phyloP scores from a whole-genome alignment of 768 basidiomycete genomes.

The Lentinula boryana region DNA sequence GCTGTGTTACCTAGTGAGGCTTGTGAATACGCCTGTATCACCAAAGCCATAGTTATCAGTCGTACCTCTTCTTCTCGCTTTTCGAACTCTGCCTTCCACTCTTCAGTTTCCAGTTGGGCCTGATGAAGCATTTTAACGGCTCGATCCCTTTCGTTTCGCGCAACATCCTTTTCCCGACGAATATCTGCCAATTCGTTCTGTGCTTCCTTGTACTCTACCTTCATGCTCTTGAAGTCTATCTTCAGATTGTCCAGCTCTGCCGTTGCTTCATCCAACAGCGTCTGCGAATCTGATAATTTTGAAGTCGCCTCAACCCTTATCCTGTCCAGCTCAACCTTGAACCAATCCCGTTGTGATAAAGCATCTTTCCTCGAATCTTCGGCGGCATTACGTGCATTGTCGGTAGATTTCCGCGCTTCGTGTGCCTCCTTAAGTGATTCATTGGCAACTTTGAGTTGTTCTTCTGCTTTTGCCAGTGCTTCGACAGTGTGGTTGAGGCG shows the following conservation, averaged over 20 bases:
- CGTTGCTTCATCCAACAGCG: background rate
- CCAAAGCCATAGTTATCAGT: background rate
- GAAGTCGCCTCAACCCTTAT: background rate
- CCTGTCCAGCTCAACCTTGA: background rate
- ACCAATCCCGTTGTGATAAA: background rate
- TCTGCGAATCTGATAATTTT: background rate
- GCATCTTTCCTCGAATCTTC: background rate
- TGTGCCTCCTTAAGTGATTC: background rate
- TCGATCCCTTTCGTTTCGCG: slow-evolving; percentile 27
- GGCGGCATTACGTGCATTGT: background rate
- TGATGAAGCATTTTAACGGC: slow-evolving; percentile 39
- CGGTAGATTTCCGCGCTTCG: background rate
- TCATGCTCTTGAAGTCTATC: background rate
- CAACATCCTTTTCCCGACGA: slow-evolving; percentile 35
- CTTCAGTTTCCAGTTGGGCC: slow-evolving; percentile 37
- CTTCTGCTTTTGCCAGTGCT: background rate
- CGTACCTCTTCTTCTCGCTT: slow-evolving; percentile 44
- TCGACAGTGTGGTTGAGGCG: background rate
- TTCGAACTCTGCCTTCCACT: slow-evolving; percentile 38
- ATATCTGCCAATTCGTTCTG: background rate
- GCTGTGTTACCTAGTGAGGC: slow-evolving; percentile 51
- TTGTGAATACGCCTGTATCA: slow-evolving; percentile 41
- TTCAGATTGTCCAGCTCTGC: background rate
- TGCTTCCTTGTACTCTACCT: background rate
- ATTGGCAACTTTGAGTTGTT: background rate